Base-by-base conservation (phyloP, 306 rosid genomes). In the Ormosia emarginata region DNA sequence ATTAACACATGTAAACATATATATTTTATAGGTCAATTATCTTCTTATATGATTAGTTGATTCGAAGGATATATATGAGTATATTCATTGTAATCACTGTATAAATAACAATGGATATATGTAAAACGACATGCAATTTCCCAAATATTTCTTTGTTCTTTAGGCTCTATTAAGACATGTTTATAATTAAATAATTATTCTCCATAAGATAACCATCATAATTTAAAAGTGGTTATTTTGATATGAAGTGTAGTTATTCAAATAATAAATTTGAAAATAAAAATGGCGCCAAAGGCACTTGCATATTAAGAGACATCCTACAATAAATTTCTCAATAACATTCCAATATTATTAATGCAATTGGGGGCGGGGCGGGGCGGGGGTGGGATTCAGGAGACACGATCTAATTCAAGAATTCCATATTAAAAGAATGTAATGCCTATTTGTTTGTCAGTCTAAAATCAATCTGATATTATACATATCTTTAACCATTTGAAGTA, bases 401-500 rank as follows among this genome's bases (percentile, higher is more conserved):
- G 57, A 18, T 78, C 57, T 13, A 44, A 77, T 67, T 69, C 84
- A 62, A 61, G 56, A 74, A 74, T 34, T 65, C 66, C 12, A 46
- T 11, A 37, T 13, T 5, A 4, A 18, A 78, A 43, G 70, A 74
- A 82, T 40, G 77, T 43, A 68, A 50, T 53, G 61, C 65, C 76
- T 55, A 33, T 46, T 71, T 18, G 65, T 78, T 55, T 66, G 74
- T 39, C 34, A 68, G 66, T 30, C 70, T 32, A 47, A 12, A 79
- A 74, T 65, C 71, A 82, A 52, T 40, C 61, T 61, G 18, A 75
- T 71, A 82, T 61, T 75, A 34, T 79, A 82, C 75, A 82, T 36
- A 78, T 71, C 79, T 75, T 47, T 56, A 39, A 79, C 61, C 67
- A 59, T 61, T 68, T 12, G 59, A 34, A n/a, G 71, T 11, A 53